A percentile compares a stretch with the other conserved stretches of the same genome.
Conservation (phyloP, 2,329 filamentous ascomycete genomes). For the Zopfia rhizophila region DNA sequence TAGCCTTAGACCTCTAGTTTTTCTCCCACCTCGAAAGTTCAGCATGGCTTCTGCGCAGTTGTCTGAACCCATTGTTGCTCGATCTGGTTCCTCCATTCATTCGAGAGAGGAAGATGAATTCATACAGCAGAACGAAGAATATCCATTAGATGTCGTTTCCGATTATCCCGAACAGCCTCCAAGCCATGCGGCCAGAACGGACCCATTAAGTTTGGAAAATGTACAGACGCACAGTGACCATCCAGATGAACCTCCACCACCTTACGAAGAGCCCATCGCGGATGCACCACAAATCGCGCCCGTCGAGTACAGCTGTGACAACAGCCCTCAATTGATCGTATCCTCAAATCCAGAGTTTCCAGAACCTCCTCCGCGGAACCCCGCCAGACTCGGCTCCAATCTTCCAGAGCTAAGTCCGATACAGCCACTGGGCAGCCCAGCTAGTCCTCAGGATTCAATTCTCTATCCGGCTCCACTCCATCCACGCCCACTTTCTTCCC, state of each 20-base stretch:
- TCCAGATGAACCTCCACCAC: slow-evolving; percentile 32
- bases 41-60: slow-evolving; percentile 13
- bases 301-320: slow-evolving; percentile 30
- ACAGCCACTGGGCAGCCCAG: slow-evolving; percentile 11
- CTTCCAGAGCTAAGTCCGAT: slow-evolving; percentile 8
- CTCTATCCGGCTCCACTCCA: slow-evolving; percentile 25
- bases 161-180: slow-evolving; percentile 10
- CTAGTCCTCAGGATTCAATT: slow-evolving; percentile 2
- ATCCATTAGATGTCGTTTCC: slow-evolving; percentile 22
- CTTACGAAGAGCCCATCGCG: slow-evolving; percentile 21
- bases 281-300: slow-evolving; percentile 23
- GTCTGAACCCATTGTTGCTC: slow-evolving; percentile 15
- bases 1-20: too few relatives aligned
- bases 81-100: slow-evolving; percentile 13
- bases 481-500: slow-evolving; percentile 13
- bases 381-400: slow-evolving; percentile 6
- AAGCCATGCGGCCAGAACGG: slow-evolving; percentile 4
- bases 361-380: slow-evolving; percentile 20
- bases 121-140: slow-evolving; percentile 20
- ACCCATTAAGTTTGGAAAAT: slow-evolving; percentile 12
- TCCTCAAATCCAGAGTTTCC: slow-evolving; percentile 14
- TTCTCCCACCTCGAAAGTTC: too few relatives aligned
- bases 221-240: slow-evolving; percentile 8
- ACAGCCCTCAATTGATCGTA: slow-evolving; percentile 27
- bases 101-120: slow-evolving; percentile 21